phyloP scores from a whole-genome alignment of 164 flowering plant genomes.

The Nelumbo lutea region DNA sequence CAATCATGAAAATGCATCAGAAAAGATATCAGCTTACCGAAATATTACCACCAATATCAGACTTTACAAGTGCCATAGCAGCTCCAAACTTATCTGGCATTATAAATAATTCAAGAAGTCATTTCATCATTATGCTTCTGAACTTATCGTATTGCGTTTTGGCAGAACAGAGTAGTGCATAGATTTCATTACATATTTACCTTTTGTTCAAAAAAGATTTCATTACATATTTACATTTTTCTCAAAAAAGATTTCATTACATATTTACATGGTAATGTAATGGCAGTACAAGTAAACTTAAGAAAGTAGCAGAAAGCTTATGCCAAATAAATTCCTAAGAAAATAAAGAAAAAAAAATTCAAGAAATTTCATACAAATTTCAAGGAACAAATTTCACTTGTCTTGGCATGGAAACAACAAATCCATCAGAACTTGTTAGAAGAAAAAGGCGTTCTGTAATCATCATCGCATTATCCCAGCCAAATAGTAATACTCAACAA shows the following conservation, averaged over 20 bases:
- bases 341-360: background rate
- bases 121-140: background rate
- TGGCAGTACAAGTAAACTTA: background rate
- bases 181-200: background rate
- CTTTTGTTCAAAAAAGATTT: background rate
- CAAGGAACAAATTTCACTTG: background rate
- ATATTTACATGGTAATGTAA: background rate
- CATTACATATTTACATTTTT: background rate
- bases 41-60: conserved; percentile 82
- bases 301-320: background rate
- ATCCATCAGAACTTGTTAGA: background rate
- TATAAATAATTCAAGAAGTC: background rate
- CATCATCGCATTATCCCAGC: too few species aligned
- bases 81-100: conserved; percentile 80
- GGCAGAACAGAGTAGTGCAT: background rate
- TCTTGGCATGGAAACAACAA: background rate
- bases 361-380: background rate
- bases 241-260: background rate
- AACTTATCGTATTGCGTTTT: background rate
- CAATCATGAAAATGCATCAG: background rate
- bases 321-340: background rate
- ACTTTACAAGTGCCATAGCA: conserved; percentile 81
- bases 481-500: too few species aligned
- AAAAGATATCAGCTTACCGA: conserved; percentile 34
- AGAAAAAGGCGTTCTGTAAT: too few species aligned